phyloP scores from a whole-genome alignment of 2,329 filamentous ascomycete genomes.

The Diaporthe aspalathi region DNA sequence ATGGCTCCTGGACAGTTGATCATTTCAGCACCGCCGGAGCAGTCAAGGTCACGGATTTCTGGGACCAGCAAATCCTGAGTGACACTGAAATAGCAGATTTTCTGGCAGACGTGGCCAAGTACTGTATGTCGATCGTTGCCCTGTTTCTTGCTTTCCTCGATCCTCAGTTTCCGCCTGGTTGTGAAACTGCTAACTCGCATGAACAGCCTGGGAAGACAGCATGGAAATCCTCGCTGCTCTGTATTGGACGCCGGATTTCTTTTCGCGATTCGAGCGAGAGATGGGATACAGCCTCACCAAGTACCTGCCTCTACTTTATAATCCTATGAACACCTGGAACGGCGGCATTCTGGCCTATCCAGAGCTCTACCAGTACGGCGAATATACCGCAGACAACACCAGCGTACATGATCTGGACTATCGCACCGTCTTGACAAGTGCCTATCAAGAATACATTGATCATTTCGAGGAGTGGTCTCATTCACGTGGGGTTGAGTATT shows the following conservation, averaged over 20 bases:
- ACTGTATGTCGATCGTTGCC: background rate
- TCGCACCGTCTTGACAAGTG: background rate
- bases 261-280: conserved; percentile 45
- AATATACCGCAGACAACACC: conserved; percentile 20
- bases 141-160: too few relatives aligned
- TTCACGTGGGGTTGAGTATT: conserved; percentile 50
- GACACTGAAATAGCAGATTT: conserved; percentile 13
- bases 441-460: conserved; percentile 45
- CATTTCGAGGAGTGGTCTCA: conserved; percentile 48
- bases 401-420: conserved; percentile 20
- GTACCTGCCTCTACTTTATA: conserved; percentile 48
- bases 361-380: conserved; percentile 24
- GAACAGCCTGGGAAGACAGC: conserved; percentile 49
- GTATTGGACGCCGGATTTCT: conserved; percentile 52
- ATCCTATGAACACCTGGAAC: conserved; percentile 16
- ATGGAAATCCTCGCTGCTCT: conserved; percentile 48
- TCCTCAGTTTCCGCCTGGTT: background rate
- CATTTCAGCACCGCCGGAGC: conserved; percentile 54
- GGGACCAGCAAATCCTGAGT: conserved; percentile 46
- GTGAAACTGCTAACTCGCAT: background rate
- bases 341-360: conserved; percentile 2
- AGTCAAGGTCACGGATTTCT: conserved; percentile 50
- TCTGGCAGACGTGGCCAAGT: conserved; percentile 16
- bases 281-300: conserved; percentile 49
- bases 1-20: conserved; percentile 44